phyloP scores from a whole-genome alignment of 768 basidiomycete genomes.

The Hygrocybe coccinea region DNA sequence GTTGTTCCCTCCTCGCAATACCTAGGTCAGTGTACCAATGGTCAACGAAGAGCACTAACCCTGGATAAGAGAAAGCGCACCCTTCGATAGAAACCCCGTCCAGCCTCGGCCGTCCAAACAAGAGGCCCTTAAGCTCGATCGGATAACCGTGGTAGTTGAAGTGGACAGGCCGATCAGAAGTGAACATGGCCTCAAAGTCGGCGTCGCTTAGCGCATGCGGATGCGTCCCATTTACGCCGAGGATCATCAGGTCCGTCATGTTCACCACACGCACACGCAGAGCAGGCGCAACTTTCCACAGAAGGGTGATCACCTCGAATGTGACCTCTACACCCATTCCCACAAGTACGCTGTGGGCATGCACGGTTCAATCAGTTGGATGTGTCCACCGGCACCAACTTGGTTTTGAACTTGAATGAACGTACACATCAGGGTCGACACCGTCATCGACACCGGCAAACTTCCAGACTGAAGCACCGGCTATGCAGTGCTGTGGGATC shows the following conservation, averaged over 20 bases:
- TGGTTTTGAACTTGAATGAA: background rate
- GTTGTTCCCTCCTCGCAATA: slow-evolving; percentile 75
- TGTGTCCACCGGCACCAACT: no score
- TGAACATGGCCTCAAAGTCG: slow-evolving; percentile 69
- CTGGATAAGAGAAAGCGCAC: slow-evolving; percentile 16
- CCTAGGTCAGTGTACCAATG: slow-evolving; percentile 15
- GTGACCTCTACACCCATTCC: slow-evolving; percentile 87
- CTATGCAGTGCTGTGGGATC: slow-evolving; percentile 64
- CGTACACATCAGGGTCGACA: slow-evolving; percentile 65
- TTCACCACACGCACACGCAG: slow-evolving; percentile 85
- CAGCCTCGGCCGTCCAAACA: slow-evolving; percentile 51
- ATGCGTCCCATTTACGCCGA: slow-evolving; percentile 62
- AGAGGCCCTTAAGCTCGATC: slow-evolving; percentile 60
- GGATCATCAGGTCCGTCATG: slow-evolving; percentile 84
- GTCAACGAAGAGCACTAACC: background rate
- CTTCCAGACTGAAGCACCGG: slow-evolving; percentile 84
- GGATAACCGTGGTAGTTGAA: slow-evolving; percentile 86
- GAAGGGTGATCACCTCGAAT: slow-evolving; percentile 80
- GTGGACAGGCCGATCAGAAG: slow-evolving; percentile 59
- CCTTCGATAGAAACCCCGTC: slow-evolving; percentile 55
- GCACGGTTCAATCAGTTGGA: no score
- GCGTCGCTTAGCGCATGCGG: slow-evolving; percentile 65
- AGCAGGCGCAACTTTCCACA: slow-evolving; percentile 62
- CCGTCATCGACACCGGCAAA: slow-evolving; percentile 74
- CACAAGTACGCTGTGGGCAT: slow-evolving; percentile 57